These are phyloP conservation scores for Pneumocystis jirovecii DNA, from an alignment of 1,139 yeast species.

Conservation along the genomic window DNA sequence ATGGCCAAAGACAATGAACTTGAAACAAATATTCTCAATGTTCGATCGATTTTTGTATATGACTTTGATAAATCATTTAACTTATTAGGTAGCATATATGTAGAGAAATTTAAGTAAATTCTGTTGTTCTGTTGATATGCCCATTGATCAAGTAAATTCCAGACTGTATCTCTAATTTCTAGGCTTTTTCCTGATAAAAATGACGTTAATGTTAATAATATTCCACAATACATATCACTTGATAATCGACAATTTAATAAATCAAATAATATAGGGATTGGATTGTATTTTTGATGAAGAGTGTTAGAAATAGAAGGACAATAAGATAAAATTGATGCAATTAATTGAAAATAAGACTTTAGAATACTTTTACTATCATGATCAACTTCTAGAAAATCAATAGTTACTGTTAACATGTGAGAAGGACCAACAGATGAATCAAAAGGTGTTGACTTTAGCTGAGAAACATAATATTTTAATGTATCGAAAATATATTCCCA, in stretches of 20 bases:
- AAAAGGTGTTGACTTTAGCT: slow-evolving; percentile 23
- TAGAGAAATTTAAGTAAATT: slow-evolving; percentile 12
- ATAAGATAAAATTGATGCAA: slow-evolving; percentile 37
- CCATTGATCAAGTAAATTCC: slow-evolving; percentile 31
- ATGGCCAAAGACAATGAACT: slow-evolving; percentile 28
- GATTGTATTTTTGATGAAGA: slow-evolving; percentile 23
- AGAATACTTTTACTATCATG: slow-evolving; percentile 70
- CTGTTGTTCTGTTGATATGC: slow-evolving; percentile 31
- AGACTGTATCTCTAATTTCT: background rate
- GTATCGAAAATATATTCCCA: slow-evolving; percentile 47
- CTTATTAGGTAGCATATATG: slow-evolving; percentile 11
- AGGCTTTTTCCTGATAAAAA: background rate
- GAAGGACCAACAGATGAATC: background rate
- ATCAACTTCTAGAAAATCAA: slow-evolving; percentile 39
- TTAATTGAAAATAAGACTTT: slow-evolving; percentile 50
- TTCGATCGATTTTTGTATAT: slow-evolving; percentile 22
- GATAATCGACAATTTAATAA: slow-evolving; percentile 39
- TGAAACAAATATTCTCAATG: slow-evolving; percentile 16
- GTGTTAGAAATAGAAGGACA: slow-evolving; percentile 28
- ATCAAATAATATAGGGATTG: slow-evolving; percentile 14
- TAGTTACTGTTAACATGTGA: slow-evolving; percentile 9
- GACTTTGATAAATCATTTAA: slow-evolving; percentile 9
- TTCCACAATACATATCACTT: slow-evolving; percentile 36
- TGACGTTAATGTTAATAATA: slow-evolving; percentile 10
- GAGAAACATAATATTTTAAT: slow-evolving; percentile 40